Base-by-base conservation (phyloP, 108 stramenopile species). In the Nannochloropsis gaditana region DNA sequence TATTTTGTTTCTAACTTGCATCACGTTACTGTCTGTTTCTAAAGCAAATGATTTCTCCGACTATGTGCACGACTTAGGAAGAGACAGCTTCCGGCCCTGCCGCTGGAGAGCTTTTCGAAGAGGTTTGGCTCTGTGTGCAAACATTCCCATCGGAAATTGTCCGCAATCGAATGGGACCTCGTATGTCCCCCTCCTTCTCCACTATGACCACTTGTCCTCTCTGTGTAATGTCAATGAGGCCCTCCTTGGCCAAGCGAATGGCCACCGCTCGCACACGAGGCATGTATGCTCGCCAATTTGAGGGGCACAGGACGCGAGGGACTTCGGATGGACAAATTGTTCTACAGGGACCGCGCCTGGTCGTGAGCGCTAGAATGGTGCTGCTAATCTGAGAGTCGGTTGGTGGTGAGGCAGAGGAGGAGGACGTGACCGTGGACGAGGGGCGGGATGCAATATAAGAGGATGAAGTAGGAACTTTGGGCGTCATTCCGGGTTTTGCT, bases 161-260 rank as follows among this genome's bases (percentile, higher is more conserved):
- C n/a, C 59, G 15, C n/a, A 73, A 73, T 0, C 59, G 59, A 6
- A 73, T 73, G 19, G 59, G 59, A 15, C 59, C 59, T 73, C n/a
- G 59, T n/a, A 73, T 73, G 8, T 73, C 59, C 59, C n/a, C 59
- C 59, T 73, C 59, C 8, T 4, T 73, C n/a, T 73, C 59, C 59
- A 73, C 59, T n/a, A 3, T n/a, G 19, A 73, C 59, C 4, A 73
- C 59, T 73, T 73, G 59, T 8, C 59, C 59, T n/a, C n/a, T 73
- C n/a, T 73, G 59, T 73, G 59, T 73, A n/a, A 73, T 73, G 59
- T 73, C 59, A n/a, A 73, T 73, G 8, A 15, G 59, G 19, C 59
- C 59, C n/a, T 73, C 59, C 59, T 73, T 73, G 59, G 59, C 59
- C 59, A 73, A 73, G 59, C 59, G 59, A n/a, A 73, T 73, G 59